Conservation (phyloP, 768 basidiomycete genomes). For the Hortiboletus flavorubellus region DNA sequence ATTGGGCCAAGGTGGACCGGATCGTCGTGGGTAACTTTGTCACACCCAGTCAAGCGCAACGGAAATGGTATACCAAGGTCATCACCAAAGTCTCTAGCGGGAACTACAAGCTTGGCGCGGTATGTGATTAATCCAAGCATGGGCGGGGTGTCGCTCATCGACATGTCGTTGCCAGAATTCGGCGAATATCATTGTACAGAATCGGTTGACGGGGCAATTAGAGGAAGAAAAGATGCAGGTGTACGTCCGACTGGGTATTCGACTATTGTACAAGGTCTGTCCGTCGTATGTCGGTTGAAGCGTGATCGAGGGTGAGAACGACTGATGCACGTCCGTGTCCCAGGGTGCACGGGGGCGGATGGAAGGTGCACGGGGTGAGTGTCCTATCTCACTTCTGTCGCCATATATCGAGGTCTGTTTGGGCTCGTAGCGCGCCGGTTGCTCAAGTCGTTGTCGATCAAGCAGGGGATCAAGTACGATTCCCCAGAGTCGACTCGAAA, state of each 20-base stretch:
- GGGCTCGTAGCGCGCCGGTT: conserved; percentile 64
- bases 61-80: conserved; percentile 95
- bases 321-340: neutral
- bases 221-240: conserved; percentile 99
- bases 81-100: conserved; percentile 84
- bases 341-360: conserved; percentile 82
- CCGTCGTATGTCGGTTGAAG: neutral
- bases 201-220: conserved; percentile 83
- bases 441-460: conserved; percentile 85
- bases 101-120: conserved; percentile 87
- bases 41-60: conserved; percentile 89
- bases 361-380: conserved; percentile 82
- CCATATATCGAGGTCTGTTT: conserved; percentile 1
- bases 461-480: conserved; percentile 93
- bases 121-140: conserved; percentile 31
- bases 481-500: conserved; percentile 78
- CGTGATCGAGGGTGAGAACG: neutral
- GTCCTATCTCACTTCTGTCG: neutral
- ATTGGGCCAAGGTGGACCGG: conserved; percentile 85
- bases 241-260: conserved; percentile 90
- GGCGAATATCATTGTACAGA: conserved; percentile 97
- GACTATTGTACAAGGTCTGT: conserved; percentile 79
- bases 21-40: conserved; percentile 95
- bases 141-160: neutral
- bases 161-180: conserved; percentile 60